A percentile compares a stretch with the other conserved stretches of the same genome.
These are phyloP conservation scores for Aaosphaeria pasadenensis DNA, from an alignment of 2,329 filamentous ascomycete species.

Conservation along the genomic window DNA sequence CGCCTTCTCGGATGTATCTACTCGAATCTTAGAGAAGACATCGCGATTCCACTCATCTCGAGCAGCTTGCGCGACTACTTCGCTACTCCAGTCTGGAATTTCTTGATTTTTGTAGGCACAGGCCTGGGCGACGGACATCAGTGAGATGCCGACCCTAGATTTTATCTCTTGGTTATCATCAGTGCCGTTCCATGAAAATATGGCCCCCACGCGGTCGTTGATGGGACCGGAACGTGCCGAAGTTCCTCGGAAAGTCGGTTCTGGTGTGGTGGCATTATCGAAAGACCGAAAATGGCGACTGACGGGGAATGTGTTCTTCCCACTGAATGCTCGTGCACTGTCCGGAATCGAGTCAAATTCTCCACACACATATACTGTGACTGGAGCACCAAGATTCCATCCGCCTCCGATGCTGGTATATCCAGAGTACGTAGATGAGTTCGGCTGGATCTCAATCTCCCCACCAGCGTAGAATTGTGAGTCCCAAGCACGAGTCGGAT, in stretches of 20 bases:
- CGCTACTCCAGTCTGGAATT: constrained; percentile 43
- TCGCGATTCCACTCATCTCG: constrained; percentile 47
- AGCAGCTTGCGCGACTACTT: constrained; percentile 40
- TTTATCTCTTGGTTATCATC: constrained; percentile 37
- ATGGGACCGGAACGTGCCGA: constrained; percentile 27
- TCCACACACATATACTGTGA: constrained; percentile 34
- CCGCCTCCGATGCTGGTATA: constrained; percentile 34
- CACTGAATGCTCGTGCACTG: constrained; percentile 26
- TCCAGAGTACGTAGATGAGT: constrained; percentile 27
- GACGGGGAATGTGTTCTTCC: constrained; percentile 36
- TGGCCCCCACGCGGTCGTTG: constrained; percentile 48
- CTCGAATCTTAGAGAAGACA: constrained; percentile 57
- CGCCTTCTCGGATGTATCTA: constrained; percentile 21
- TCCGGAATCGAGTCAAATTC: constrained; percentile 28
- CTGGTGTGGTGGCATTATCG: constrained; percentile 26
- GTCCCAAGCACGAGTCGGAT: constrained; percentile 32
- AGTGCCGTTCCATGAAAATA: constrained; percentile 48
- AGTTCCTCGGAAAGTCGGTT: constrained; percentile 25
- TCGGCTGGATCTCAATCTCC: constrained; percentile 31
- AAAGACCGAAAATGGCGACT: constrained; percentile 31
- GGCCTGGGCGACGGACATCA: constrained; percentile 44
- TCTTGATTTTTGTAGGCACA: constrained; percentile 49
- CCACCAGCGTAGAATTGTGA: constrained; percentile 35
- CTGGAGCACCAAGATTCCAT: constrained; percentile 36
- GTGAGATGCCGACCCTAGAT: constrained; percentile 53